A percentile compares a stretch with the other conserved stretches of the same genome.
Evolutionary conservation across 1,284 basidiomycete species (phyloP).

Genomic region (Athelia sp.): DNA sequence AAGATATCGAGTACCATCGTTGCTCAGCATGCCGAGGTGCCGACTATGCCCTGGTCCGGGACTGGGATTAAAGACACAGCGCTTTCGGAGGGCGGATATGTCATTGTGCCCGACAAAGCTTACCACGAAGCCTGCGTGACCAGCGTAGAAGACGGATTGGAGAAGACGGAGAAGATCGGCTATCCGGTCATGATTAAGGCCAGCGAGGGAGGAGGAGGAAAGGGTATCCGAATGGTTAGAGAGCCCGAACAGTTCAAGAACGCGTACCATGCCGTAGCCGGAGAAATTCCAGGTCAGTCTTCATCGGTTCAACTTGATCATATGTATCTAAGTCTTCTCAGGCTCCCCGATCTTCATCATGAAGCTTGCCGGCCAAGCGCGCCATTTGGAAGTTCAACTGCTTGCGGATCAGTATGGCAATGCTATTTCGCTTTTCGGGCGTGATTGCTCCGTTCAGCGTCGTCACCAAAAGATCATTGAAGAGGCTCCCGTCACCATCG

Average conservation of each 20-base stretch:
- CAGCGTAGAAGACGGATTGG: slow-evolving; percentile 84
- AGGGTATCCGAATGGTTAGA: slow-evolving; percentile 95
- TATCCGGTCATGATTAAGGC: slow-evolving; percentile 99
- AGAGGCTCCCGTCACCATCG: slow-evolving; percentile 98
- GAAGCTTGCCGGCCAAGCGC: slow-evolving; percentile 97
- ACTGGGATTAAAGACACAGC: slow-evolving; percentile 89
- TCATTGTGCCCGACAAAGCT: slow-evolving; percentile 90
- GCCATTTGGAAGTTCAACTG: slow-evolving; percentile 97
- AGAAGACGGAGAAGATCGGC: slow-evolving; percentile 84
- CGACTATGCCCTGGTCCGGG: slow-evolving; percentile 99
- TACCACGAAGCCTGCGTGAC: slow-evolving; percentile 91
- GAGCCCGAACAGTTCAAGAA: slow-evolving; percentile 86
- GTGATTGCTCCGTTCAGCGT: slow-evolving; percentile 99
- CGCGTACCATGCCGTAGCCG: slow-evolving; percentile 88
- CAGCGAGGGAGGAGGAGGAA: slow-evolving; percentile 97
- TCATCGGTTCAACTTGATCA: neutral
- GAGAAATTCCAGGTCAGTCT: slow-evolving; percentile 87
- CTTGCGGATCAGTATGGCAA: slow-evolving; percentile 99
- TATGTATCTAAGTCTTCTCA: slow-evolving; percentile 23
- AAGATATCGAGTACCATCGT: slow-evolving; percentile 99
- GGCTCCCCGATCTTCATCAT: slow-evolving; percentile 99
- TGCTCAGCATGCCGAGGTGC: slow-evolving; percentile 95
- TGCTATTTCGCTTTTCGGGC: slow-evolving; percentile 98
- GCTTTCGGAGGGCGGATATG: slow-evolving; percentile 85
- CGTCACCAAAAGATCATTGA: slow-evolving; percentile 99